These are phyloP conservation scores for Salix udensis DNA, from an alignment of 345 rosid genomes.

Conservation along the genomic window DNA sequence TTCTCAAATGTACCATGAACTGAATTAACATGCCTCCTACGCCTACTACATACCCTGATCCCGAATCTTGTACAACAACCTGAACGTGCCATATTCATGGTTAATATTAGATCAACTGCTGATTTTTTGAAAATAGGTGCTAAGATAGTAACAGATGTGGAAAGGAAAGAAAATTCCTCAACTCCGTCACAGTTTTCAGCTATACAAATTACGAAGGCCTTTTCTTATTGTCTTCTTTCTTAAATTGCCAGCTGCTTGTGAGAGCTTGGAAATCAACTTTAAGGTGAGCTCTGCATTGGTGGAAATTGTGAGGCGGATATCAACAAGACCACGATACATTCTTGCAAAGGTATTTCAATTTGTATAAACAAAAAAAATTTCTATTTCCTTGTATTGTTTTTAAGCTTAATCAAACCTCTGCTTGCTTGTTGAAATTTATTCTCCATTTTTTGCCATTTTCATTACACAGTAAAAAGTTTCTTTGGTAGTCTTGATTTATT, in stretches of 20 bases:
- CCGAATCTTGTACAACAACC: too few relatives aligned
- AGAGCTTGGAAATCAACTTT: slow-evolving; percentile 90
- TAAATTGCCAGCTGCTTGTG: slow-evolving; percentile 63
- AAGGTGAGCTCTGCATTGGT: slow-evolving; percentile 97
- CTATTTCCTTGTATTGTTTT: background rate
- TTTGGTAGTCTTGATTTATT: too few relatives aligned
- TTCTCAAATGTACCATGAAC: too few relatives aligned
- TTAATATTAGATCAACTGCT: background rate
- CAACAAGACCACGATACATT: slow-evolving; percentile 84
- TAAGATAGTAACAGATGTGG: background rate
- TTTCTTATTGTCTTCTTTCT: slow-evolving; percentile 8
- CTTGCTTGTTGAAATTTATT: background rate
- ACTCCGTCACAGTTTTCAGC: background rate
- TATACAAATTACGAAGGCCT: background rate
- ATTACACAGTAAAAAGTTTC: background rate
- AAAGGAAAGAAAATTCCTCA: background rate
- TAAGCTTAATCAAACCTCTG: background rate
- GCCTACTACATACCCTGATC: too few relatives aligned
- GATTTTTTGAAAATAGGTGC: background rate
- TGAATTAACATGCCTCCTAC: too few relatives aligned
- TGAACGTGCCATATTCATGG: too few relatives aligned
- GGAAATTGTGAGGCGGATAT: slow-evolving; percentile 75
- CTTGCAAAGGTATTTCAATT: slow-evolving; percentile 74
- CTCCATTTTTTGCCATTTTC: background rate
- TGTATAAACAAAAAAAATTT: background rate